phyloP scores from a whole-genome alignment of 2,329 filamentous ascomycete species.

The Colletotrichum higginsianum region DNA sequence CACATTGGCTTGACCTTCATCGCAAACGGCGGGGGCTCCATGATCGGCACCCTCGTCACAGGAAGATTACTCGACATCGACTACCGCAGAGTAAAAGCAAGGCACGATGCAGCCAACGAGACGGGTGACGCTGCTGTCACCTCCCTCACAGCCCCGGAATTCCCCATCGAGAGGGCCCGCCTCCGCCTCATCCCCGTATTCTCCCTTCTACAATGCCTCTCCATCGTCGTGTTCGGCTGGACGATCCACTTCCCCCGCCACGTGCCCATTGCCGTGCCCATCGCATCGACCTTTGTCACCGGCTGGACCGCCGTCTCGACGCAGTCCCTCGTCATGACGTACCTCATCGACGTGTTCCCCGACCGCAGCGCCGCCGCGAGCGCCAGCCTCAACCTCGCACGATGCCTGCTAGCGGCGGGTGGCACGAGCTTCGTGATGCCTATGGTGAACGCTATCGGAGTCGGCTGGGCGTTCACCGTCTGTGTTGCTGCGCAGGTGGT shows the following conservation, averaged over 20 bases:
- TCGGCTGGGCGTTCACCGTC: conserved; percentile 58
- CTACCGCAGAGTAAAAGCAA: conserved; percentile 60
- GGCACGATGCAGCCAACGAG: conserved; percentile 14
- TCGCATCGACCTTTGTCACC: conserved; percentile 65
- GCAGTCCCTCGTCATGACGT: conserved; percentile 65
- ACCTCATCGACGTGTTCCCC: conserved; percentile 67
- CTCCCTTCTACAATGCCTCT: conserved; percentile 59
- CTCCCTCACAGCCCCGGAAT: conserved; percentile 45
- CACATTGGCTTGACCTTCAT: conserved; percentile 68
- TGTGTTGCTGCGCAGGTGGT: conserved; percentile 60
- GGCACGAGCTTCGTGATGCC: conserved; percentile 61
- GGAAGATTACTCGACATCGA: conserved; percentile 68
- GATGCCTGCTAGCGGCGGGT: conserved; percentile 67
- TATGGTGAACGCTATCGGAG: conserved; percentile 58
- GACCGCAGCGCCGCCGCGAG: conserved; percentile 65
- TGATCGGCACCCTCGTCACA: conserved; percentile 65
- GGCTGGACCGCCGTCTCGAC: conserved; percentile 67
- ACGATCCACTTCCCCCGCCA: conserved; percentile 58
- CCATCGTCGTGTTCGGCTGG: conserved; percentile 68
- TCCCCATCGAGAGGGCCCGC: conserved; percentile 66
- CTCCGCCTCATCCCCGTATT: conserved; percentile 64
- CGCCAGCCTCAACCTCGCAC: conserved; percentile 66
- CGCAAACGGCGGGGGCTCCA: conserved; percentile 68
- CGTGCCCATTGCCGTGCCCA: conserved; percentile 64
- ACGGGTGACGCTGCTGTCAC: not conserved